These are phyloP conservation scores for Fraxinus americana DNA, from an alignment of 257 asterid genomes.

Conservation along the genomic window DNA sequence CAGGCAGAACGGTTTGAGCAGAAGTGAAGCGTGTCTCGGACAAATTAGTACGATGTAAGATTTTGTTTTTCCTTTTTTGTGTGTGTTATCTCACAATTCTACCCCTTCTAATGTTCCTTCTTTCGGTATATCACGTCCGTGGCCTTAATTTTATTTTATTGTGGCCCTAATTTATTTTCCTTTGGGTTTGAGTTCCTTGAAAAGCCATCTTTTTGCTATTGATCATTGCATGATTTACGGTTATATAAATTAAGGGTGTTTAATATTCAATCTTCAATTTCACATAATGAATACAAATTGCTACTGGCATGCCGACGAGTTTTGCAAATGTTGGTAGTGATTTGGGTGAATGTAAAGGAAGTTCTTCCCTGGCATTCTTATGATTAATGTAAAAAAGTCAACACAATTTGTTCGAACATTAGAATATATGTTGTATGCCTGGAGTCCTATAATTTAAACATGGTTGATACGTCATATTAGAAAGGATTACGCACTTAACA, in stretches of 20 bases:
- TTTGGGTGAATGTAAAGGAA: too few relatives aligned
- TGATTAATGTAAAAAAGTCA: too few relatives aligned
- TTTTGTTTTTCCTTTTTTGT: not conserved
- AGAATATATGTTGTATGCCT: too few relatives aligned
- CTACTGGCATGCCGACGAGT: constrained; percentile 25
- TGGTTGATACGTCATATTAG: too few relatives aligned
- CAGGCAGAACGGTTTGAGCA: constrained; percentile 31
- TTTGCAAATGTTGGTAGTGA: too few relatives aligned
- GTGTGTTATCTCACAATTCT: not conserved
- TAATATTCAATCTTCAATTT: not conserved
- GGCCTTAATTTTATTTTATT: constrained; percentile 24
- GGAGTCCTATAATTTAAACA: too few relatives aligned
- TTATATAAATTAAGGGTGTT: not conserved
- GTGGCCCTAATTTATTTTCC: constrained; percentile 28
- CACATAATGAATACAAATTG: constrained; percentile 43
- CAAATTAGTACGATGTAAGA: constrained; percentile 97
- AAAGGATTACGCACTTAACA: too few relatives aligned
- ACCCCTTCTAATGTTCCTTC: not conserved
- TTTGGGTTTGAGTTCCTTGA: constrained; percentile 23
- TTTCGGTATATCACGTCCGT: constrained; percentile 11
- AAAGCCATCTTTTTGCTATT: not conserved
- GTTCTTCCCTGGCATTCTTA: too few relatives aligned
- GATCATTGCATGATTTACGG: not conserved
- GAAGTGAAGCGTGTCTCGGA: constrained; percentile 64
- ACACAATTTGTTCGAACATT: too few relatives aligned